These are phyloP conservation scores for Paracorniculantispora psalliotae DNA, from an alignment of 2,329 filamentous ascomycete species.

Conservation along the genomic window DNA sequence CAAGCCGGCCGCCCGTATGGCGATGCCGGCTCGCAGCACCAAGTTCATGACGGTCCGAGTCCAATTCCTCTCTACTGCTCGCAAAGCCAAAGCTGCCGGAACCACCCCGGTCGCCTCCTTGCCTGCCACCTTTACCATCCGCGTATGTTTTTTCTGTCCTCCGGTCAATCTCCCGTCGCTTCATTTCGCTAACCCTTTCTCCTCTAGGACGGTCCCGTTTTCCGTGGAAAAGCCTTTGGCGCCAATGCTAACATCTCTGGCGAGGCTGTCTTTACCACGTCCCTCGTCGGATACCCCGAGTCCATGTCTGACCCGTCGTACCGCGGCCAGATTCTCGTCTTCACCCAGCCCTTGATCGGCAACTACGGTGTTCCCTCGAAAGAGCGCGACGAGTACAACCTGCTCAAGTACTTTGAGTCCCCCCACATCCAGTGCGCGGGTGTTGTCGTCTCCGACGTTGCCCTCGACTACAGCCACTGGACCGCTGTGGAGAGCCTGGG, in stretches of 20 bases:
- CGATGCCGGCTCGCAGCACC: conserved; percentile 32
- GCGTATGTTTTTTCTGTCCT: conserved; percentile 47
- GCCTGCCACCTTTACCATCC: conserved; percentile 86
- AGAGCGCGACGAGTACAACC: conserved; percentile 78
- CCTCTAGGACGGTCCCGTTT: conserved; percentile 80
- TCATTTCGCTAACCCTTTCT: conserved; percentile 18
- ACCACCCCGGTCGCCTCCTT: conserved; percentile 56
- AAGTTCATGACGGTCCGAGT: conserved; percentile 34
- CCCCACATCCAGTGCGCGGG: conserved; percentile 95
- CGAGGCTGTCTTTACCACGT: conserved; percentile 98
- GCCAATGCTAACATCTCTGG: conserved; percentile 95
- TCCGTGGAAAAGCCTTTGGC: conserved; percentile 93
- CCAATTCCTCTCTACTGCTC: conserved; percentile 42
- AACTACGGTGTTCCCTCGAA: conserved; percentile 96
- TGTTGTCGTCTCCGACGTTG: conserved; percentile 92
- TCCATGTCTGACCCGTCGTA: conserved; percentile 86
- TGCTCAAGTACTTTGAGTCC: conserved; percentile 97
- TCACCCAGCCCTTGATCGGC: conserved; percentile 95
- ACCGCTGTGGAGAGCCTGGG: conserved; percentile 91
- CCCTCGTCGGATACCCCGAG: conserved; percentile 95
- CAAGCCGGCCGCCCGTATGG: conserved; percentile 47
- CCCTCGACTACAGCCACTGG: conserved; percentile 95
- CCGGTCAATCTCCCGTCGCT: background rate
- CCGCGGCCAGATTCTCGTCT: conserved; percentile 93
- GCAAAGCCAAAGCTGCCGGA: conserved; percentile 60